Evolutionary conservation across 331 rosid species (phyloP).

Genomic region (Quercus phellos): DNA sequence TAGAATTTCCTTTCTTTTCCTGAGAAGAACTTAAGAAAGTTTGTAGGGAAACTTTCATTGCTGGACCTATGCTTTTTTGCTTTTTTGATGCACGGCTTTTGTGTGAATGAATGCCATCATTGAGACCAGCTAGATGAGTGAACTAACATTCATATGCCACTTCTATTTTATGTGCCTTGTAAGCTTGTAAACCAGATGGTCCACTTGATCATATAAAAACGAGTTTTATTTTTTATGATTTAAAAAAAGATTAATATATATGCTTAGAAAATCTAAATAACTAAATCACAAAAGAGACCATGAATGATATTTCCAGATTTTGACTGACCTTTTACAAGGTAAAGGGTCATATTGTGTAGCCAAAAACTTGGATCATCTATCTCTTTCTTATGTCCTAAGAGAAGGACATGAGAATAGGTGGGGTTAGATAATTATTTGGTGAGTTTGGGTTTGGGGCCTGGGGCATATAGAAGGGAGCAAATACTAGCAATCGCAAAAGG

Average conservation of each 20-base stretch:
- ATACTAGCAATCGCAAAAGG: not conserved
- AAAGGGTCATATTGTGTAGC: too few relatives aligned
- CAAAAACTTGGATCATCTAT: not conserved
- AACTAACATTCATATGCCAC: not conserved
- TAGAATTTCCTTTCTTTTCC: not conserved
- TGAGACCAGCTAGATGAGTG: conserved; percentile 20
- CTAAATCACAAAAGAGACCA: not conserved
- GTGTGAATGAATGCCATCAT: not conserved
- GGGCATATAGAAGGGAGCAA: conserved; percentile 24
- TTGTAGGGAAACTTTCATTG: not conserved
- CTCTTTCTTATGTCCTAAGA: not conserved
- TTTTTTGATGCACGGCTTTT: conserved; percentile 20
- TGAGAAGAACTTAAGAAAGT: not conserved
- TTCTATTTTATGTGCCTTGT: not conserved
- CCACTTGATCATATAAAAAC: too few relatives aligned
- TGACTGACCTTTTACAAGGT: too few relatives aligned
- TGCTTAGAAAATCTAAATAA: not conserved
- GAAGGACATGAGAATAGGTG: conserved; percentile 25
- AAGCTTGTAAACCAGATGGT: not conserved
- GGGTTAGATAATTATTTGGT: not conserved
- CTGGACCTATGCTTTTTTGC: conserved; percentile 4
- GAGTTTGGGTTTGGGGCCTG: not conserved
- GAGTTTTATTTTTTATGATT: too few relatives aligned
- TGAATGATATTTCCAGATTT: too few relatives aligned
- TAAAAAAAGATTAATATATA: too few relatives aligned